Base-by-base conservation (phyloP, 352 stramenopile species). In the Globisporangium uncinulatum region DNA sequence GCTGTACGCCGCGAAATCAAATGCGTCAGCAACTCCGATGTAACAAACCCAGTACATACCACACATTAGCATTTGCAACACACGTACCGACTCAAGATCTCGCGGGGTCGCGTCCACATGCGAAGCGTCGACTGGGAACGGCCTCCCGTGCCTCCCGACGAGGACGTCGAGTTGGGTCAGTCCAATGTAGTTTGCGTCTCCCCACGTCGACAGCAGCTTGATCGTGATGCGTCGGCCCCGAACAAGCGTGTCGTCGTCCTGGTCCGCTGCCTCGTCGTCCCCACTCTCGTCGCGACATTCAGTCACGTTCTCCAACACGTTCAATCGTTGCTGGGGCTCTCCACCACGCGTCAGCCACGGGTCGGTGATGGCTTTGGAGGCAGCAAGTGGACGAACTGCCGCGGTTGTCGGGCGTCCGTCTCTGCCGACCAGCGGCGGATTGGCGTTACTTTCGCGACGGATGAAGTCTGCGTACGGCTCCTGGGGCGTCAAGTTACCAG, bases 181-280 rank as follows among this genome's bases (percentile, higher is more conserved):
- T 0, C 87, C 87, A n/a, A 96, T 76, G 57, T 96, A 96, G 57
- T 92, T 85, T 4, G 50, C 52, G 55, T 95, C 87, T 1, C 86
- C 87, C 82, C 86, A 95, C 2, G 87, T 90, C 42, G 52, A 77
- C 10, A 79, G 56, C 20, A 94, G 49, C 9, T 75, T 65, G 31
- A 96, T 61, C 15, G 65, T 70, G 9, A 95, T 59, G 5, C 63
- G 54, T 7, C 82, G 76, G 5, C 82, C 86, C 37, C 69, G 65
- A 55, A 19, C 42, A 41, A 41, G 56, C 44, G 6, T 55, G 5
- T 36, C 61, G 6, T 67, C 54, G 4, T 69, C 50, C 11, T 59
- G 45, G 0, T 60, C 61, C 4, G 24, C 24, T 29, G 24, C 24
- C 11, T 66, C 39, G 19, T 57, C 56, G 2, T 60, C 52, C 1